These are phyloP conservation scores for Orbilia brochopaga DNA, from an alignment of 2,329 filamentous ascomycete species.

Conservation along the genomic window DNA sequence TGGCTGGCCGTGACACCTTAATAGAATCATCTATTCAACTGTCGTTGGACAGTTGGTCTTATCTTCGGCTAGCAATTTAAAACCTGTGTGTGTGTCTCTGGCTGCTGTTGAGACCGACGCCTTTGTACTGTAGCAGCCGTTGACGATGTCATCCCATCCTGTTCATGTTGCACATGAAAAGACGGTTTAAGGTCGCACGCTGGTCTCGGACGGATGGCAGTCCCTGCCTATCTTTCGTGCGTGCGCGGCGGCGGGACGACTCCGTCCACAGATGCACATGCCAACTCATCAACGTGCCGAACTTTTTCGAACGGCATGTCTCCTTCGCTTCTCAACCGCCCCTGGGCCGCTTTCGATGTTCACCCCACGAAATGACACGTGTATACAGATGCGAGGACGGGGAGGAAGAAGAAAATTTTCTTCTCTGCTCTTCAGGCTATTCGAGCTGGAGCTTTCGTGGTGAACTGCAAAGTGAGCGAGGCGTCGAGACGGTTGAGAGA, in stretches of 20 bases:
- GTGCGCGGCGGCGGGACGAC: background rate
- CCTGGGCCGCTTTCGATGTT: conserved; percentile 22
- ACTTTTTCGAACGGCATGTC: conserved; percentile 15
- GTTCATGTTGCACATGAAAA: conserved; percentile 21
- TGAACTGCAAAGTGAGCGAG: conserved; percentile 1
- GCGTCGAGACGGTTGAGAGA: background rate
- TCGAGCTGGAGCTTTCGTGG: background rate
- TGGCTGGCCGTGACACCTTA: too few species aligned
- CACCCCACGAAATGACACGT: conserved; percentile 51
- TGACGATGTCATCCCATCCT: conserved; percentile 9
- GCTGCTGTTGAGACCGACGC: background rate
- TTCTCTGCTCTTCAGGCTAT: conserved; percentile 15
- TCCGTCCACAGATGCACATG: conserved; percentile 34
- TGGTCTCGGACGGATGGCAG: conserved; percentile 11
- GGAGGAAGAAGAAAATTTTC: conserved; percentile 14
- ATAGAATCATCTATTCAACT: background rate
- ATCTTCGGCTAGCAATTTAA: background rate
- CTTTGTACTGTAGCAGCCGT: background rate
- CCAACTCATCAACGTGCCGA: conserved; percentile 44
- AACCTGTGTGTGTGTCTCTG: background rate
- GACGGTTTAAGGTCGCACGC: background rate
- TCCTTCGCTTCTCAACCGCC: conserved; percentile 15
- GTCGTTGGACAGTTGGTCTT: background rate
- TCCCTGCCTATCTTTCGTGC: conserved; percentile 16
- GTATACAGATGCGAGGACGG: conserved; percentile 23